Base-by-base conservation (phyloP, 108 stramenopile genomes). In the Cyclotella distinguenda region DNA sequence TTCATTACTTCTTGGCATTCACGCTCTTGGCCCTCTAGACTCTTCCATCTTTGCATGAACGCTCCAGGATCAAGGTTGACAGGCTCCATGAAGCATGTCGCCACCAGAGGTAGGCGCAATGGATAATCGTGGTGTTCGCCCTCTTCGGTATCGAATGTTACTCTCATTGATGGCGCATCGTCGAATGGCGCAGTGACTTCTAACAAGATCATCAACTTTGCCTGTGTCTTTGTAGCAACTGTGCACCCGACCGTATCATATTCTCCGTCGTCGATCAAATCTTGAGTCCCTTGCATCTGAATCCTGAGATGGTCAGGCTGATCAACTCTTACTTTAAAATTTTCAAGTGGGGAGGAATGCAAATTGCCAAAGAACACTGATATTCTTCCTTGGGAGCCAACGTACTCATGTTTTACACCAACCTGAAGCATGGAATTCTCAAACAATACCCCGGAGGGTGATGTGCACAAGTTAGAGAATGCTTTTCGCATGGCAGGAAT, bases 1-100 rank as follows among this genome's bases (percentile, higher is more conserved):
- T 90, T 88, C 57, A 96, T 85, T 40, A 96, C 86, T 82, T 93
- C 91, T 66, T 96, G 95, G 61, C 87, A 91, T 80, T 96, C 93
- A 35, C 92, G 72, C 33, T 93, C 89, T 65, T 90, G 85, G 6
- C 90, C 90, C 60, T 93, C 93, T 23, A 96, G 65, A 69, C 88
- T 88, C 70, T 85, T 90, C 93, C 95, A 96, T 74, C 95, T 70
- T 43, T 88, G 86, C 91, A 95, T 93, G 62, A 92, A 95, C 1
- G 90, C 88, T 1, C 50, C 50, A 16, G 63, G 50, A 52, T 64
- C 49, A 27, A 64, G 74, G 38, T 84, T 87, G 27, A 96, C 90
- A 10, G 92, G 91, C 63, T 94, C 91, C 88, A 89, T 90, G 72
- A 94, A 96, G 52, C 87, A 94, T 9, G 90, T 96, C 11, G 90